Evolutionary conservation across 2,329 filamentous ascomycete genomes (phyloP).

Genomic region (Diaporthe australafricana): DNA sequence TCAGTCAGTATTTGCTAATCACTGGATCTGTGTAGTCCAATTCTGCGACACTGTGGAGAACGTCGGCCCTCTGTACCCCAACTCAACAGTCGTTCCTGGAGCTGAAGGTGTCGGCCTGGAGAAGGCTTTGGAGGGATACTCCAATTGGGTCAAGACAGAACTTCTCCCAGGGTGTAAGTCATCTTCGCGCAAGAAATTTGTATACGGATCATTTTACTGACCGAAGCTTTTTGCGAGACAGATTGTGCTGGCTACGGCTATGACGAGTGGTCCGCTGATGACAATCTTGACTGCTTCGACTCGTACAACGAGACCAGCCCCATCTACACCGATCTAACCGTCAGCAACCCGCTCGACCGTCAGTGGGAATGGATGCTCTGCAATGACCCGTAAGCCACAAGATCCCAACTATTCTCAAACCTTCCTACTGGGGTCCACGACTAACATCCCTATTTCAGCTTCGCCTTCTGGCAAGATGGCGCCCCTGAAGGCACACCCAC

Average conservation of each 20-base stretch:
- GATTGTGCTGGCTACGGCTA: conserved; percentile 54
- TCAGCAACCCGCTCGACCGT: conserved; percentile 56
- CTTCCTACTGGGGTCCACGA: neutral
- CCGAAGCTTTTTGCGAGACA: neutral
- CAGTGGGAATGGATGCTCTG: conserved; percentile 69
- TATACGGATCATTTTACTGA: conserved; percentile 37
- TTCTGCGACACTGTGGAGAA: conserved; percentile 65
- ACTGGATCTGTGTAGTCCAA: conserved; percentile 38
- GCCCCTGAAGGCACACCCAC: conserved; percentile 56
- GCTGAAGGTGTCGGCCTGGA: conserved; percentile 61
- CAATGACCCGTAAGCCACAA: conserved; percentile 54
- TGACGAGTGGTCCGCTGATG: conserved; percentile 55
- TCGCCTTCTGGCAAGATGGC: conserved; percentile 56
- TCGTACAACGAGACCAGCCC: conserved; percentile 58
- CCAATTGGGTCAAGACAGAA: conserved; percentile 56
- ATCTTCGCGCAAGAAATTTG: rapidly evolving
- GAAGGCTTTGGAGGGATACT: conserved; percentile 65
- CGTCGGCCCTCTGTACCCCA: conserved; percentile 55
- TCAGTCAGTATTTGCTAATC: conserved; percentile 52
- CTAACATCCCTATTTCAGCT: conserved; percentile 39
- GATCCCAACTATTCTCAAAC: neutral
- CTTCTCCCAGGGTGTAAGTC: conserved; percentile 55
- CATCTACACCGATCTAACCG: conserved; percentile 50
- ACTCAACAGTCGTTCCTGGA: conserved; percentile 56
- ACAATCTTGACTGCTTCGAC: conserved; percentile 60